Evolutionary conservation across 345 rosid species (phyloP).

Genomic region (Eucalyptus sideroxylon): DNA sequence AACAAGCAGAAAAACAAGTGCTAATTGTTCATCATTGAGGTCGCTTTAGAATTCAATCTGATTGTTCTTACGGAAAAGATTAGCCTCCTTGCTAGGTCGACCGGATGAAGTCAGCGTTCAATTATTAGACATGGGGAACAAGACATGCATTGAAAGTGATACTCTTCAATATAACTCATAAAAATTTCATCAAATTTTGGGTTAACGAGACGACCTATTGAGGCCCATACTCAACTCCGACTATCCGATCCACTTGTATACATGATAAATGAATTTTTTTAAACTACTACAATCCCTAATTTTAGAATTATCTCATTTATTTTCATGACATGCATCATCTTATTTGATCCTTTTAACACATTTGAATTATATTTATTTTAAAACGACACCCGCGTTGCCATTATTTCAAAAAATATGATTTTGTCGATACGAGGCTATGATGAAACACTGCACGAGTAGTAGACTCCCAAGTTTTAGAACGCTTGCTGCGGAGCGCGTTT

Average conservation of each 20-base stretch:
- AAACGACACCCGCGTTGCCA: no score
- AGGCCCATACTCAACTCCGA: neutral
- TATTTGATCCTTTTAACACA: no score
- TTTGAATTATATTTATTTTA: no score
- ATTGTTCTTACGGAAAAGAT: neutral
- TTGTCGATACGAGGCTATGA: no score
- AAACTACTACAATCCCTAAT: no score
- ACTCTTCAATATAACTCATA: neutral
- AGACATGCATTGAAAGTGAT: neutral
- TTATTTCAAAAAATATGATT: no score
- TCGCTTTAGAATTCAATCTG: neutral
- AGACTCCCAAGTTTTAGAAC: neutral
- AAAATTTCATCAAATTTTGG: neutral
- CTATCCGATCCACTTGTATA: neutral
- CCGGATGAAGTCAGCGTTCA: neutral
- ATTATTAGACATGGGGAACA: neutral
- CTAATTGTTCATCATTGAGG: neutral
- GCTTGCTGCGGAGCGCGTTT: neutral
- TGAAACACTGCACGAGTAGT: no score
- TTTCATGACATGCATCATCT: no score
- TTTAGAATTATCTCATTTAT: no score
- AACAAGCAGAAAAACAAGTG: no score
- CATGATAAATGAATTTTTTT: no score
- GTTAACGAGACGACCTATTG: neutral
- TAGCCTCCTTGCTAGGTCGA: neutral